Evolutionary conservation across 306 rosid genomes (phyloP).

Genomic region (Corylus avellana): DNA sequence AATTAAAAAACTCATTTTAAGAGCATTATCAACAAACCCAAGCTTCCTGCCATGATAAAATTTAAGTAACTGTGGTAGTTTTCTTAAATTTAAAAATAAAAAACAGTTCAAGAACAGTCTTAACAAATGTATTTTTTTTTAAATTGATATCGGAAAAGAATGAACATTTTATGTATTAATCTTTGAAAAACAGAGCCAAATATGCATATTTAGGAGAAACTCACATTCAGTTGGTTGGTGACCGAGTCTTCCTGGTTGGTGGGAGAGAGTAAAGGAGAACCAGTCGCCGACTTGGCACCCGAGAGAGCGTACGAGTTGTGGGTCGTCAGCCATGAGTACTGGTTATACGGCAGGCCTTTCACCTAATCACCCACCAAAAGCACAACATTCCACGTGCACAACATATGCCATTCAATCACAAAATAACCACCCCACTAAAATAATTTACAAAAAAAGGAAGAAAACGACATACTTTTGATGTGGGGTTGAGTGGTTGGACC

Average conservation of each 20-base stretch:
- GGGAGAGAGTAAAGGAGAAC: conserved; percentile 52
- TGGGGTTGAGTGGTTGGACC: conserved; percentile 58
- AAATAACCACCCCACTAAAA: background rate
- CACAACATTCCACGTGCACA: background rate
- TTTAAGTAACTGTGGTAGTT: too few species aligned
- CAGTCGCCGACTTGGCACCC: conserved; percentile 66
- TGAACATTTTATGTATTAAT: too few species aligned
- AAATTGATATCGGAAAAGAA: too few species aligned
- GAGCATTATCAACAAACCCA: too few species aligned
- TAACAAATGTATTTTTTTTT: too few species aligned
- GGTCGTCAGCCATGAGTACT: conserved; percentile 91
- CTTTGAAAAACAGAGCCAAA: too few species aligned
- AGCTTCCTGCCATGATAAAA: too few species aligned
- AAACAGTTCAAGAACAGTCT: too few species aligned
- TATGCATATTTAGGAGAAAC: conserved; percentile 12
- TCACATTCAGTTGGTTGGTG: conserved; percentile 70
- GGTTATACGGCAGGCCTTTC: conserved; percentile 72
- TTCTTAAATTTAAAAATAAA: too few species aligned
- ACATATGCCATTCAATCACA: background rate
- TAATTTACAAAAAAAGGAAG: conserved; percentile 6
- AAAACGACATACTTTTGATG: conserved; percentile 46
- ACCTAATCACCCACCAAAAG: conserved; percentile 37
- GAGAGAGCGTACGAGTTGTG: conserved; percentile 79
- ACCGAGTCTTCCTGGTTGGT: conserved; percentile 85
- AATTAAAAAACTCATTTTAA: too few species aligned